These are phyloP conservation scores for Botrytis byssoidea DNA, from an alignment of 2,329 filamentous ascomycete genomes.

Conservation along the genomic window DNA sequence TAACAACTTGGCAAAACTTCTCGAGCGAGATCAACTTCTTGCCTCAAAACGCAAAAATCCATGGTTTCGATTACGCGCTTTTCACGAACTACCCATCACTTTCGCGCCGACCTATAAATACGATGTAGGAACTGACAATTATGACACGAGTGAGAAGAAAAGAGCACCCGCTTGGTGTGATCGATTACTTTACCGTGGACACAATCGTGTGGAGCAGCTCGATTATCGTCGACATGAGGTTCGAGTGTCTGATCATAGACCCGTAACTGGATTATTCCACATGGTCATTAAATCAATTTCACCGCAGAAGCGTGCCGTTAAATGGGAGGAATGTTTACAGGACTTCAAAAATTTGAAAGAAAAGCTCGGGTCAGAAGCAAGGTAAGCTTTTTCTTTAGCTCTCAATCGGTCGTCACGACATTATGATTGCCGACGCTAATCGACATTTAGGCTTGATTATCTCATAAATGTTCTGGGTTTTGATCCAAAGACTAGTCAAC, in stretches of 20 bases:
- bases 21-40: slow-evolving; percentile 90
- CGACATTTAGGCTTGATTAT: slow-evolving; percentile 56
- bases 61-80: slow-evolving; percentile 81
- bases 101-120: slow-evolving; percentile 99
- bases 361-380: slow-evolving; percentile 68
- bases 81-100: slow-evolving; percentile 85
- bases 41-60: slow-evolving; percentile 87
- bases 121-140: slow-evolving; percentile 90
- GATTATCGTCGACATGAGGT: slow-evolving; percentile 91
- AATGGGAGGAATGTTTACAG: slow-evolving; percentile 72
- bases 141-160: slow-evolving; percentile 93
- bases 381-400: slow-evolving; percentile 57
- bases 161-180: slow-evolving; percentile 96
- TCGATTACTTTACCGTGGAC: slow-evolving; percentile 77
- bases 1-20: slow-evolving; percentile 78
- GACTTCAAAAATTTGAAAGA: slow-evolving; percentile 71
- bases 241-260: slow-evolving; percentile 85
- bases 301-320: slow-evolving; percentile 59
- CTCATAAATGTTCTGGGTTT: slow-evolving; percentile 60
- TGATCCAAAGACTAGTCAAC: slow-evolving; percentile 31
- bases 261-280: slow-evolving; percentile 82
- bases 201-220: slow-evolving; percentile 80
- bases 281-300: slow-evolving; percentile 82
- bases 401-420: slow-evolving; percentile 8
- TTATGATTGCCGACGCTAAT: slow-evolving; percentile 20